These are phyloP conservation scores for Pseudogymnoascus destructans DNA, from an alignment of 2,329 filamentous ascomycete species.

Conservation along the genomic window DNA sequence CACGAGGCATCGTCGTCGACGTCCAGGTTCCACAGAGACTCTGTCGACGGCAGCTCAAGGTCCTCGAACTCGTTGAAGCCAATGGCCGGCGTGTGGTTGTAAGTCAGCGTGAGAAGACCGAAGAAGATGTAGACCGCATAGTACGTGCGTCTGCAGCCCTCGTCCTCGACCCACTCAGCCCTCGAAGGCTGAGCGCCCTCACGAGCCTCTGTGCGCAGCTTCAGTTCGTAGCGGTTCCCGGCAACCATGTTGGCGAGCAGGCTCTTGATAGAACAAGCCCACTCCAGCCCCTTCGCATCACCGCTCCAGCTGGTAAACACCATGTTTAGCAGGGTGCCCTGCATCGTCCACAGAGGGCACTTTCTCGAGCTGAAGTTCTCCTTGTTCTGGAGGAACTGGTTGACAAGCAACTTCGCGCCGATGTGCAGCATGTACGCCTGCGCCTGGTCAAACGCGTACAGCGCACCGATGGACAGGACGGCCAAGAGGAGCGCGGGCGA, in stretches of 20 bases:
- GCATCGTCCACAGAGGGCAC: constrained; percentile 96
- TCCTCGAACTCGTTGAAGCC: constrained; percentile 97
- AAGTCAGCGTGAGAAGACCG: constrained; percentile 83
- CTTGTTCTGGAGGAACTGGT: constrained; percentile 94
- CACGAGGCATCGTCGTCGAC: constrained; percentile 67
- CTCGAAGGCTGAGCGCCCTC: constrained; percentile 63
- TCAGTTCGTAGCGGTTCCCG: constrained; percentile 90
- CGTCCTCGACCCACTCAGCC: constrained; percentile 90
- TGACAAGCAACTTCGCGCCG: constrained; percentile 91
- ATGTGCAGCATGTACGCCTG: constrained; percentile 96
- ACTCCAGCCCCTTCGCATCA: constrained; percentile 92
- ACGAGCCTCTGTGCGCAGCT: constrained; percentile 80
- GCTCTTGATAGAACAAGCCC: constrained; percentile 98
- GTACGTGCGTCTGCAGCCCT: constrained; percentile 91
- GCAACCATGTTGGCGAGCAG: constrained; percentile 97
- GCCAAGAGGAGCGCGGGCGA: constrained; percentile 77
- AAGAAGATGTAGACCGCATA: constrained; percentile 99
- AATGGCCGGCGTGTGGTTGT: constrained; percentile 96
- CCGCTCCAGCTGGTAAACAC: constrained; percentile 98
- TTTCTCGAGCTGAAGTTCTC: constrained; percentile 98
- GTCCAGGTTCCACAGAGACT: constrained; percentile 85
- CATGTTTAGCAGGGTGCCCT: constrained; percentile 94
- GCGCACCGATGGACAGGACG: constrained; percentile 83
- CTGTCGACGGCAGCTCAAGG: constrained; percentile 80
- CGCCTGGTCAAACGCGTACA: constrained; percentile 95